A percentile compares a stretch with the other conserved stretches of the same genome.
Conservation (phyloP, 2,329 filamentous ascomycete genomes). For the Paraconiothyrium brasiliense region DNA sequence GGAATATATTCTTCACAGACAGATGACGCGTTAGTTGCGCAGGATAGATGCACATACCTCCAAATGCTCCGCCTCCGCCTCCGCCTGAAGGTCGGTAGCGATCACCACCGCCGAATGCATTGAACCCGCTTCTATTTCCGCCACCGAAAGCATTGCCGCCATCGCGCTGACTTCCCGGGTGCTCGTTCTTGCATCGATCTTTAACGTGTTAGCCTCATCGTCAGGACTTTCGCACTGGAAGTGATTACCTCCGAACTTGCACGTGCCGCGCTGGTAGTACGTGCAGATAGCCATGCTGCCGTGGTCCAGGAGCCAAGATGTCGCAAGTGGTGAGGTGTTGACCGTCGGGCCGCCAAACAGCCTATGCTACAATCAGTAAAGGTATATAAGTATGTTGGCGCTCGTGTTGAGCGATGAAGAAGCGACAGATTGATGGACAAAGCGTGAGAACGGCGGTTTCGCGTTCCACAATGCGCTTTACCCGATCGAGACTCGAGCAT, state of each 20-base stretch:
- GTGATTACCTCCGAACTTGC: slow-evolving; percentile 68
- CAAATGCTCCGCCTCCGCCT: slow-evolving; percentile 43
- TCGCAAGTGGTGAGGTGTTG: background rate
- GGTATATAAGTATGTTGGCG: background rate
- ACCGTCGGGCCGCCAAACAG: slow-evolving; percentile 15
- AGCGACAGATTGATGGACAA: background rate
- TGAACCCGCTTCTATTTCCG: slow-evolving; percentile 11
- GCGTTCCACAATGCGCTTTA: slow-evolving; percentile 12
- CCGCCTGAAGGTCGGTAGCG: slow-evolving; percentile 42
- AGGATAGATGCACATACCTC: slow-evolving; percentile 45
- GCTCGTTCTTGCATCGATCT: slow-evolving; percentile 69
- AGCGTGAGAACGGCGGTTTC: background rate
- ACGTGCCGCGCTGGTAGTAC: slow-evolving; percentile 72
- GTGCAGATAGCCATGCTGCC: slow-evolving; percentile 63
- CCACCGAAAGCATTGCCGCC: slow-evolving; percentile 55
- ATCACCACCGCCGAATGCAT: slow-evolving; percentile 30
- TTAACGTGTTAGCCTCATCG: slow-evolving; percentile 20
- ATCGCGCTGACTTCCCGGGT: slow-evolving; percentile 58
- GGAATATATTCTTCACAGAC: background rate
- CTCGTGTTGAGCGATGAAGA: slow-evolving; percentile 8
- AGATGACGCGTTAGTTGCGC: background rate
- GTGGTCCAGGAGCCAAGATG: background rate
- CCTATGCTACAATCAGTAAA: slow-evolving; percentile 20
- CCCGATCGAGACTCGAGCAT: slow-evolving; percentile 13
- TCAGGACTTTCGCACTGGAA: background rate